Conservation (phyloP, 352 stramenopile genomes). For the Pythium myriotylum region DNA sequence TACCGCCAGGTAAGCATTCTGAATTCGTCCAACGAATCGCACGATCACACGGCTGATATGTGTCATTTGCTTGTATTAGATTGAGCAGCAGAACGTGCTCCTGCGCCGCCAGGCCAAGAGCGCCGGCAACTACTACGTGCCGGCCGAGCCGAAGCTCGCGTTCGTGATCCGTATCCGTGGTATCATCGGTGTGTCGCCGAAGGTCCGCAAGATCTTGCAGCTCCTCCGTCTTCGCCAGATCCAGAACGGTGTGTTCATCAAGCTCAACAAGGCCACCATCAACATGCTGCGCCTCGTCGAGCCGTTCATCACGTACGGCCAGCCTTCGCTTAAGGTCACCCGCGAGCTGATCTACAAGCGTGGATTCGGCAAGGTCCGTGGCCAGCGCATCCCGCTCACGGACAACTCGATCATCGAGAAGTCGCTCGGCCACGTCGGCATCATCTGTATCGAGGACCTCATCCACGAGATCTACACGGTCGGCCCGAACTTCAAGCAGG, state of each 20-base stretch:
- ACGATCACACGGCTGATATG: background rate
- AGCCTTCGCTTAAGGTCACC: constrained; percentile 97
- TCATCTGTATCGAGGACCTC: constrained; percentile 99
- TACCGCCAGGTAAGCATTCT: constrained; percentile 93
- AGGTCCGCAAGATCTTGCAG: constrained; percentile 98
- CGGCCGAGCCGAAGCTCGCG: constrained; percentile 96
- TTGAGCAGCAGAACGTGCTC: constrained; percentile 93
- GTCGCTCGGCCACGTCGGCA: constrained; percentile 93
- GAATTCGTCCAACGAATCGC: too few species aligned
- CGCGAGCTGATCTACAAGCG: constrained; percentile 99
- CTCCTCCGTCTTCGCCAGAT: constrained; percentile 99
- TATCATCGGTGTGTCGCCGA: constrained; percentile 95
- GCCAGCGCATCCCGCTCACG: constrained; percentile 97
- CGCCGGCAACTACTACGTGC: constrained; percentile 97
- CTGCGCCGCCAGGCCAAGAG: constrained; percentile 96
- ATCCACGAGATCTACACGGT: constrained; percentile 99
- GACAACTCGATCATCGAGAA: constrained; percentile 98
- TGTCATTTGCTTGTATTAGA: constrained; percentile 35
- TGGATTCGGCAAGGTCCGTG: constrained; percentile 98
- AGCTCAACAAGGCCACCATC: constrained; percentile 99
- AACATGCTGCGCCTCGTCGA: constrained; percentile 99
- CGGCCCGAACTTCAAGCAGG: constrained; percentile 98
- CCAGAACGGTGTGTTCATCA: constrained; percentile 99
- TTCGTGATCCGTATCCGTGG: constrained; percentile 98
- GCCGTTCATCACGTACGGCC: constrained; percentile 98